Conservation (phyloP, 2,329 filamentous ascomycete genomes). For the Stromatinia cepivora region DNA sequence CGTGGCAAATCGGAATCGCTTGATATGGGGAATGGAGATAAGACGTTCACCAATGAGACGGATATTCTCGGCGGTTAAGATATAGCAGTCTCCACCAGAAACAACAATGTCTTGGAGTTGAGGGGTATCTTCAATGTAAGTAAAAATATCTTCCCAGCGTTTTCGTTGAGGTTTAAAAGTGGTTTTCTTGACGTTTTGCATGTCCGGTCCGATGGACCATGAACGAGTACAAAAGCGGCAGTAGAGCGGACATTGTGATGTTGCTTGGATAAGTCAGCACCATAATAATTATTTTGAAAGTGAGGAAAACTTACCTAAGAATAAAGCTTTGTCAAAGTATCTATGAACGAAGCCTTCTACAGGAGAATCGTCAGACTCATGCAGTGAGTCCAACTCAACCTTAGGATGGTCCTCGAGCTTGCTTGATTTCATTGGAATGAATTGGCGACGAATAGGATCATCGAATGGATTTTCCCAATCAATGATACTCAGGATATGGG, state of each 20-base stretch:
- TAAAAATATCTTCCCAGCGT: constrained; percentile 58
- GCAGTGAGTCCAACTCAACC: constrained; percentile 57
- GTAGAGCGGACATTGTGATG: constrained; percentile 61
- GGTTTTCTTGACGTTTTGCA: constrained; percentile 51
- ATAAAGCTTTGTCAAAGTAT: constrained; percentile 64
- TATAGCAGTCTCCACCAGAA: constrained; percentile 63
- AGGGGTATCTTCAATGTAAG: constrained; percentile 54
- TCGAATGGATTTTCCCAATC: constrained; percentile 59
- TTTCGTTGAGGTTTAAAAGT: constrained; percentile 44
- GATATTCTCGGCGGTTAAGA: constrained; percentile 54
- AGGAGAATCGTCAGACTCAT: constrained; percentile 56
- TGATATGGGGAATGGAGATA: constrained; percentile 57
- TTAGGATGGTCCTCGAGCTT: constrained; percentile 56
- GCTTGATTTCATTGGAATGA: constrained; percentile 56
- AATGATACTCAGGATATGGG: constrained; percentile 59
- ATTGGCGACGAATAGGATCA: constrained; percentile 61
- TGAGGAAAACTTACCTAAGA: constrained; percentile 50
- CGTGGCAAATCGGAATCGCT: constrained; percentile 60
- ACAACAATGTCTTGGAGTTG: constrained; percentile 59
- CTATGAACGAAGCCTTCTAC: constrained; percentile 60
- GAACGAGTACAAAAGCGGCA: constrained; percentile 63
- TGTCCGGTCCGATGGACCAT: constrained; percentile 57
- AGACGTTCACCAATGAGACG: constrained; percentile 55
- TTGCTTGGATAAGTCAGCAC: constrained; percentile 46
- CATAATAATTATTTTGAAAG: neutral